Evolutionary conservation across 495 filamentous ascomycete species (phyloP).

Genomic region (Neurospora sp.): DNA sequence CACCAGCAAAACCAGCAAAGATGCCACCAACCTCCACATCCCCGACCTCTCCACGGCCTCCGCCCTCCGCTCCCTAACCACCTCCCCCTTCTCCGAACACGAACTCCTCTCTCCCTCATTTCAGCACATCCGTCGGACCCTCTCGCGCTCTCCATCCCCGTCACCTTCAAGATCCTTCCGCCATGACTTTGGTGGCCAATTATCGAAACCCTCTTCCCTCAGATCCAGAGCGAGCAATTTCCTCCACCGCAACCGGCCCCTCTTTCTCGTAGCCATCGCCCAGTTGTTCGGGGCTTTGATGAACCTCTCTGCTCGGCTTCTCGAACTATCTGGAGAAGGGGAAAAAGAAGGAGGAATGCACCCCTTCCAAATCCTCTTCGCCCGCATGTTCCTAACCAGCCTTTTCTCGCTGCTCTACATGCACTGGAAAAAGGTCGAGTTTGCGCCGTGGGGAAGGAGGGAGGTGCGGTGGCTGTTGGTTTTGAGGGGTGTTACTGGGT

Average conservation of each 20-base stretch:
- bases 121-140: neutral
- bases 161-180: neutral
- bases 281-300: constrained; percentile 84
- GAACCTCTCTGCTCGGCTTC: constrained; percentile 71
- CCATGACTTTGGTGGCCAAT: too few relatives aligned
- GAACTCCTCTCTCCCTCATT: constrained; percentile 1
- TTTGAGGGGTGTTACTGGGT: constrained; percentile 60
- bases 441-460: constrained; percentile 56
- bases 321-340: constrained; percentile 63
- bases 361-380: constrained; percentile 85
- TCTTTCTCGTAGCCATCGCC: constrained; percentile 60
- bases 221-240: neutral
- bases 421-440: constrained; percentile 48
- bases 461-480: constrained; percentile 58
- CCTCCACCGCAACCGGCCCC: constrained; percentile 54
- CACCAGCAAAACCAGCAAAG: neutral
- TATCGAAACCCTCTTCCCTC: too few relatives aligned
- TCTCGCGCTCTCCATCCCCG: constrained; percentile 7
- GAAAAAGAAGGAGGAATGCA: constrained; percentile 38
- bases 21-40: neutral
- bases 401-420: constrained; percentile 62
- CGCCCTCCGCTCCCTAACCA: constrained; percentile 20
- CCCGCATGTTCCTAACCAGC: constrained; percentile 69
- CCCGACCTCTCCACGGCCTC: neutral
- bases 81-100: constrained; percentile 19